Evolutionary conservation across 1,139 yeast species (phyloP), one percentile per base, ranked within the genome.

Genomic region (Pneumocystis jirovecii): DNA sequence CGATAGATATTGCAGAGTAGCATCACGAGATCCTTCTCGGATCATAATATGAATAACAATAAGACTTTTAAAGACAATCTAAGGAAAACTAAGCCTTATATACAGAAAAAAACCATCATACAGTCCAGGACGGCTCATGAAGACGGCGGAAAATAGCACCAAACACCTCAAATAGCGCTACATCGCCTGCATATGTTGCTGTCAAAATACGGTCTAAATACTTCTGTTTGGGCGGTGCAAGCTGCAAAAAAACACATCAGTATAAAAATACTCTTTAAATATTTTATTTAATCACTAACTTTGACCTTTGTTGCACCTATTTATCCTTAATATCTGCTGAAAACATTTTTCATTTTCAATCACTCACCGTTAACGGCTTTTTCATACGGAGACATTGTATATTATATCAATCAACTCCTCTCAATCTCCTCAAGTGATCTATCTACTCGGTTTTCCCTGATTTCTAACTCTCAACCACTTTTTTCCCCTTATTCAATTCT

Each of bases 141-240:
- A 89, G 78, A 65, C 96, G 78, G 37, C 73, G 71, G 35, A 80
- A 81, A 67, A 93, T 77, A 0, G 86, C 78, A 64, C 81, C 78
- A 84, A 90, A 85, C 56, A 90, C 85, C 21, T 85, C 82, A 66
- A 81, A 80, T 72, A 91, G 83, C 45, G 82, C 85, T 42, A 77
- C 76, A 64, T 77, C 76, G 19, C 73, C 73, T 39, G 79, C 78
- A 19, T 82, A 76, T 0, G 97, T 89, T 3, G 95, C 86, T 79
- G 87, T 81, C 63, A 93, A 80, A 66, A 93, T 88, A 1, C 97
- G 97, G 76, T 90, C 96, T 66, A 91, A 86, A 74, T 93, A 95
- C 74, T 95, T 93, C 61, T 95, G 87, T 77, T 93, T 93, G 19
- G 98, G 98, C 37, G 97, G 96, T n/a, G 98, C 97, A 77, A 90